phyloP scores from a whole-genome alignment of 73 alveolate genomes.

The Tetrahymena elliotti region DNA sequence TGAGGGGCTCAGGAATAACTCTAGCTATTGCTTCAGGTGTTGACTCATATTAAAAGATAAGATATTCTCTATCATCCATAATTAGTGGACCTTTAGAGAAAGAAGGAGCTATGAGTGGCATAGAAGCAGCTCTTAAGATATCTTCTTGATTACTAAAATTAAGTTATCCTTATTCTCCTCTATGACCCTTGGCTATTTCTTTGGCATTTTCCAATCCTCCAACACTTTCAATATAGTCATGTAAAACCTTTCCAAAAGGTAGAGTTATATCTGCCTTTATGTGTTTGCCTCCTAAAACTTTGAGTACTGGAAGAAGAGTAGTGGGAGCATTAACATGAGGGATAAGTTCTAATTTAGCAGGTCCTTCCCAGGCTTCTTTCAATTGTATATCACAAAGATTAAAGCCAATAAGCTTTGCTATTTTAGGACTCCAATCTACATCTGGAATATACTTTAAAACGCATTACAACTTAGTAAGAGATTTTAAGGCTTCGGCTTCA shows the following conservation, averaged over 20 bases:
- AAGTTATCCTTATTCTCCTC: neutral
- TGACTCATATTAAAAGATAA: neutral
- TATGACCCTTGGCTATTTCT: neutral
- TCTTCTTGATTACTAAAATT: neutral
- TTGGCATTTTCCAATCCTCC: neutral
- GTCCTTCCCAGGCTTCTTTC: neutral
- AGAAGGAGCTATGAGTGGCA: neutral
- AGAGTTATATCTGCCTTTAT: neutral
- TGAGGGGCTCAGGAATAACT: neutral
- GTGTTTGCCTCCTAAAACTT: neutral
- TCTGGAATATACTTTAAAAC: neutral
- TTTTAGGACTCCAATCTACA: neutral
- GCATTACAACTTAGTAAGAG: neutral
- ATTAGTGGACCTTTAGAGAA: neutral
- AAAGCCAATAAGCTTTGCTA: neutral
- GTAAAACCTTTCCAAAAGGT: neutral
- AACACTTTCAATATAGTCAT: neutral
- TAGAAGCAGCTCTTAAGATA: neutral
- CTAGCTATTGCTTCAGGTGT: neutral
- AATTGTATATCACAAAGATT: neutral
- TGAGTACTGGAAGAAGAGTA: neutral
- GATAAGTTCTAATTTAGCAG: neutral
- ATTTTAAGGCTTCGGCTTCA: neutral
- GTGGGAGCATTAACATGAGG: neutral
- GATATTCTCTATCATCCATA: neutral